Evolutionary conservation across 495 filamentous ascomycete genomes (phyloP).

Genomic region (Neurospora sp.): DNA sequence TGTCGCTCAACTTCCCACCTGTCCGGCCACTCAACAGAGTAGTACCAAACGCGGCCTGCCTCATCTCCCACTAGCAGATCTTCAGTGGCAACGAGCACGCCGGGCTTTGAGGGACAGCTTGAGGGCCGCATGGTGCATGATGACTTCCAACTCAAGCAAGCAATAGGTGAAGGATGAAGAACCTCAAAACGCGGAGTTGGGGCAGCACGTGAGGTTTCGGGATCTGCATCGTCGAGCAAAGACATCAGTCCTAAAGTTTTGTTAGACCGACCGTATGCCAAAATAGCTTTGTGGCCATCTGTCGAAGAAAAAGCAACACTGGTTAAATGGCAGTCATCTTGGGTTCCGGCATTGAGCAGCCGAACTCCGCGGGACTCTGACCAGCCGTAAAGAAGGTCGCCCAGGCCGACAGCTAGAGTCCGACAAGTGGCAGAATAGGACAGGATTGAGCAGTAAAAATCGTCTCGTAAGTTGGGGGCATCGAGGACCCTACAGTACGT

Average conservation of each 20-base stretch:
- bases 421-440: slow-evolving; percentile 68
- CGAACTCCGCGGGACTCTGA: slow-evolving; percentile 52
- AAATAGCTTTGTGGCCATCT: slow-evolving; percentile 63
- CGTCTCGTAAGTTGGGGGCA: slow-evolving; percentile 78
- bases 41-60: slow-evolving; percentile 75
- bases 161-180: slow-evolving; percentile 56
- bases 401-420: slow-evolving; percentile 76
- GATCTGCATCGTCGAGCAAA: slow-evolving; percentile 28
- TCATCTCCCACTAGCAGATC: slow-evolving; percentile 87
- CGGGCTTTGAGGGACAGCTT: slow-evolving; percentile 21
- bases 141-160: slow-evolving; percentile 66
- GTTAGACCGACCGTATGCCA: slow-evolving; percentile 74
- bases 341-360: slow-evolving; percentile 30
- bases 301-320: slow-evolving; percentile 81
- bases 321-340: slow-evolving; percentile 48
- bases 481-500: slow-evolving; percentile 56
- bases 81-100: slow-evolving; percentile 46
- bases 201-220: not conserved
- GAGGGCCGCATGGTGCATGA: slow-evolving; percentile 32
- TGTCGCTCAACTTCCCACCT: slow-evolving; percentile 40
- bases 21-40: slow-evolving; percentile 78
- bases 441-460: slow-evolving; percentile 89
- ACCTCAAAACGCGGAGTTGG: slow-evolving; percentile 57
- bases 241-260: slow-evolving; percentile 45
- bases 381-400: slow-evolving; percentile 77